Conservation (phyloP, 345 rosid genomes). For the Physaria fendleri region DNA sequence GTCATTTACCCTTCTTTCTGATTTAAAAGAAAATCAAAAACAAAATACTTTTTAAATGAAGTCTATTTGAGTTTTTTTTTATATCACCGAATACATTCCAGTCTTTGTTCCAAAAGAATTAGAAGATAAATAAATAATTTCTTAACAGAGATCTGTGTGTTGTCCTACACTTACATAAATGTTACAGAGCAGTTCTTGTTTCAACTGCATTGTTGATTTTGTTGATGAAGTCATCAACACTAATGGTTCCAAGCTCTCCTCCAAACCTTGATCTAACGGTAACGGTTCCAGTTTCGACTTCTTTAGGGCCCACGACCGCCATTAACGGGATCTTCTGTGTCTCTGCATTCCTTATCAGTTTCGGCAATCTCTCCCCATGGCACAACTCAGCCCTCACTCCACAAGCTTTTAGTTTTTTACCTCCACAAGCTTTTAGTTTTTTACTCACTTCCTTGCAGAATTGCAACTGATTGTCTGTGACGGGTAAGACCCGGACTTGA, state of each 20-base stretch:
- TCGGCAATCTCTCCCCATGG: constrained; percentile 86
- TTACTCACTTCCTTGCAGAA: constrained; percentile 55
- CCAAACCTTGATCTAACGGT: constrained; percentile 77
- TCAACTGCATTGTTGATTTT: constrained; percentile 47
- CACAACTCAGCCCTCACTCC: constrained; percentile 74
- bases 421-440: constrained; percentile 50
- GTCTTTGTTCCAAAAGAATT: not conserved
- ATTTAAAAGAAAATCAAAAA: no score
- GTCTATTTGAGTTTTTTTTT: no score
- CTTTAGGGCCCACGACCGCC: constrained; percentile 93
- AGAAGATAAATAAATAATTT: not conserved
- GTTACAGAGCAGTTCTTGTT: constrained; percentile 43
- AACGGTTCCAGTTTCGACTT: constrained; percentile 61
- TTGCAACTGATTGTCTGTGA: constrained; percentile 77
- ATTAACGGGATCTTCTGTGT: constrained; percentile 83
- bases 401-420: constrained; percentile 42
- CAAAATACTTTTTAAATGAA: no score
- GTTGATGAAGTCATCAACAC: constrained; percentile 55
- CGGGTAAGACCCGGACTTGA: constrained; percentile 87
- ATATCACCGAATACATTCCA: no score
- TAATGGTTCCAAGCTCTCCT: constrained; percentile 78
- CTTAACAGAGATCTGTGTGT: constrained; percentile 10
- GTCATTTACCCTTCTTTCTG: no score
- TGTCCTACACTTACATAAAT: constrained; percentile 8
- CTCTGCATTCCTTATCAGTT: constrained; percentile 87